Evolutionary conservation across 768 basidiomycete species (phyloP).

Genomic region (Austroboletus eburneus): DNA sequence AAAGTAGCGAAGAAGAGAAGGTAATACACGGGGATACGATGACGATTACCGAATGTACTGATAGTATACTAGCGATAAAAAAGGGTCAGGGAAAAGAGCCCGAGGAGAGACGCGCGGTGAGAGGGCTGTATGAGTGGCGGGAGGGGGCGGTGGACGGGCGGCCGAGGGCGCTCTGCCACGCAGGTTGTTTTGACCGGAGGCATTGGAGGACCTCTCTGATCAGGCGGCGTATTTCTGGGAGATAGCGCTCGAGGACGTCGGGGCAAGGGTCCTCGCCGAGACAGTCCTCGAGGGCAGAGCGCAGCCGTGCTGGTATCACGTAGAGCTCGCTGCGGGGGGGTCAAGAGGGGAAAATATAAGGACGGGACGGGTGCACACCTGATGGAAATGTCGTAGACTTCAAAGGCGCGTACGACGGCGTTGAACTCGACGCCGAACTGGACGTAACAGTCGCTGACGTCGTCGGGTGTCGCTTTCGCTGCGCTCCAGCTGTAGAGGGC

Average conservation of each 20-base stretch:
- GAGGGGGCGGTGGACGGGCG: too few relatives aligned
- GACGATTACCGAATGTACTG: too few relatives aligned
- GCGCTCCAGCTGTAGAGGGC: slow-evolving; percentile 65
- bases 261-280: slow-evolving; percentile 40
- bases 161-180: slow-evolving; percentile 26
- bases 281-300: slow-evolving; percentile 39
- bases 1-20: too few relatives aligned
- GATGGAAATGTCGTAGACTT: slow-evolving; percentile 67
- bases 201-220: slow-evolving; percentile 39
- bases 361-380: slow-evolving; percentile 45
- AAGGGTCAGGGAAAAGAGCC: slow-evolving; percentile 6
- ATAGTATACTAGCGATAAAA: too few relatives aligned
- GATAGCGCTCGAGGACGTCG: slow-evolving; percentile 32
- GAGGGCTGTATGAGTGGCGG: slow-evolving; percentile 1
- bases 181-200: slow-evolving; percentile 38
- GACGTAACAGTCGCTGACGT: slow-evolving; percentile 90
- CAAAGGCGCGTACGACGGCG: slow-evolving; percentile 70
- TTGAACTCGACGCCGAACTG: slow-evolving; percentile 89
- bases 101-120: not conserved
- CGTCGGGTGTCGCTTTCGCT: slow-evolving; percentile 51
- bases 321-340: slow-evolving; percentile 34
- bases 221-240: slow-evolving; percentile 36
- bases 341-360: too few relatives aligned
- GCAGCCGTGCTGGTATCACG: slow-evolving; percentile 36
- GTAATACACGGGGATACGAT: too few relatives aligned